Evolutionary conservation across 1,139 yeast species (phyloP), one percentile per base, ranked within the genome.

Genomic region (Geotrichum europaeum): DNA sequence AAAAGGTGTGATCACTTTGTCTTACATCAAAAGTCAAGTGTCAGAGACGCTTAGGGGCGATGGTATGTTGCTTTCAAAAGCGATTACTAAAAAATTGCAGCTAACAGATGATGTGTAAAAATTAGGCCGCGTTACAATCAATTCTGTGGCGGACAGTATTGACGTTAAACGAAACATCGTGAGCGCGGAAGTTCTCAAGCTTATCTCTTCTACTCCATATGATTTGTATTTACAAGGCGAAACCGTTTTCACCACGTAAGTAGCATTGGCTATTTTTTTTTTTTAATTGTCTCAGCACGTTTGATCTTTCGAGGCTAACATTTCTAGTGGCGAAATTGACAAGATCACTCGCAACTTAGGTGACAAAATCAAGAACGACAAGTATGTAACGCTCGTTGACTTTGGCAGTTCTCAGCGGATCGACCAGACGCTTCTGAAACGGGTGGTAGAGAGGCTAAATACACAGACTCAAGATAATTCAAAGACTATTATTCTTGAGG

Each of bases 1-100:
- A 9, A 60, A 53, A 24, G 65, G 63, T 6, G 63, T 67, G 18
- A 65, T 67, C 15, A 67, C 69, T 6, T 59, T 61, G 13, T 51
- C 49, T 7, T 65, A 65, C 24, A 66, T 65, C 6, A 61, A 60
- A 55, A 13, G 32, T 18, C 66, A 66, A 40, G 57, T 68, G 22
- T 56, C 56, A 18, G 59, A 60, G 6, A 62, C 62, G 18, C 59
- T 68, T 6, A 51, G 60, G 4, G 66, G 66, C 12, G 47, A 43
- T 15, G 68, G 67, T 47, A 55, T 40, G 25, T 40, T 25, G 34
- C 9, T 22, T 22, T 24, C 2, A 32, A 36, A 22, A 28, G 32
- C 22, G 25, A 2, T 36, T 51, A 6, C 6, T 13, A 2, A 30
- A 5, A 4, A 13, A 9, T 22, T n/a, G 25, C 13, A 22, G 40